These are phyloP conservation scores for Lagenaria siceraria DNA, from an alignment of 306 rosid genomes.

Conservation along the genomic window DNA sequence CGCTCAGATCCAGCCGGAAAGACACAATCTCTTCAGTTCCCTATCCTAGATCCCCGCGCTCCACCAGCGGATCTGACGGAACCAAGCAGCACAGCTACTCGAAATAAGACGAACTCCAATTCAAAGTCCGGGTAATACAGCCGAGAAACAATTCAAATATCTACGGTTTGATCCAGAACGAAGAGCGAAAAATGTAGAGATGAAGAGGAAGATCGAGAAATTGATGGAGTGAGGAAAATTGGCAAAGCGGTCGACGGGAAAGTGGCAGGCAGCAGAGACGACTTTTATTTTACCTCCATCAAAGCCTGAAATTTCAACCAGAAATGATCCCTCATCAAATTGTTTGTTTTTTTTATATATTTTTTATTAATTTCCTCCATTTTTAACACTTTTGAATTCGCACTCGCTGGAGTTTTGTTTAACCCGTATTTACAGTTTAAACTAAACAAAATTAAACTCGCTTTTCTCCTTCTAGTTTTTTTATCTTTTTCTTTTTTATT, in stretches of 20 bases:
- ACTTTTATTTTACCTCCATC: slow-evolving; percentile 31
- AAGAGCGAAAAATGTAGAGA: slow-evolving; percentile 8
- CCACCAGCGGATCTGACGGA: slow-evolving; percentile 35
- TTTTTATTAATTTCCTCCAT: neutral
- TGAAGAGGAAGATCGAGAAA: slow-evolving; percentile 6
- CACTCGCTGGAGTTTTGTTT: neutral
- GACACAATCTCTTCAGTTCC: slow-evolving; percentile 17
- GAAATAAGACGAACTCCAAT: slow-evolving; percentile 24
- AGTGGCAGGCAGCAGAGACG: slow-evolving; percentile 31
- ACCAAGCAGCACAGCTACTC: slow-evolving; percentile 9
- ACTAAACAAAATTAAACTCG: neutral
- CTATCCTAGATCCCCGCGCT: slow-evolving; percentile 32
- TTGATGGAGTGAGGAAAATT: slow-evolving; percentile 46
- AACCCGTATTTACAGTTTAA: neutral
- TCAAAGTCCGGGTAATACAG: neutral
- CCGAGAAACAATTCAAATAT: slow-evolving; percentile 1
- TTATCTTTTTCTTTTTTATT: too few species aligned
- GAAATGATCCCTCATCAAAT: neutral
- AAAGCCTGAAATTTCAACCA: slow-evolving; percentile 2
- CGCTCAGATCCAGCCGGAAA: slow-evolving; percentile 46
- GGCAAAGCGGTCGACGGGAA: slow-evolving; percentile 34
- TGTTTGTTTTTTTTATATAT: neutral
- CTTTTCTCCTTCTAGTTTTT: neutral
- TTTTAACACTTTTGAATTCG: neutral
- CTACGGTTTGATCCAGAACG: slow-evolving; percentile 2